Evolutionary conservation across 1,284 basidiomycete genomes (phyloP).

Genomic region (Apiotrichum domesticum): DNA sequence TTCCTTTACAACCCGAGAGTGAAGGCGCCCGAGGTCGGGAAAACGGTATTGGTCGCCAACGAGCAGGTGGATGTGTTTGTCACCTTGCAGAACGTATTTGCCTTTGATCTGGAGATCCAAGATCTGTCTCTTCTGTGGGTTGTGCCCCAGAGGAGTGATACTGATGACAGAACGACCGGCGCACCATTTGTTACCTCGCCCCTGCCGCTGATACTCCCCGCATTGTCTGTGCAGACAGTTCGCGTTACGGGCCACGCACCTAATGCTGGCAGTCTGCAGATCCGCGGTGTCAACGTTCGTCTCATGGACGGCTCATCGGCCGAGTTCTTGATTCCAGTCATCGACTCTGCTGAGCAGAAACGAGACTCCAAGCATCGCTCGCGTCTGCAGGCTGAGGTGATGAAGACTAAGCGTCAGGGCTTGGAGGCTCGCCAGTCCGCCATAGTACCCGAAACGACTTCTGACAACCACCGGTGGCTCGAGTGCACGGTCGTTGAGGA

Average conservation of each 20-base stretch:
- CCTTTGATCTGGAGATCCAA: constrained; percentile 81
- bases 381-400: constrained; percentile 51
- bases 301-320: constrained; percentile 65
- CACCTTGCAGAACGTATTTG: constrained; percentile 81
- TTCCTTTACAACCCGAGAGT: constrained; percentile 81
- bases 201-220: constrained; percentile 59
- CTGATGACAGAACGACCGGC: constrained; percentile 64
- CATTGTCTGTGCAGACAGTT: constrained; percentile 67
- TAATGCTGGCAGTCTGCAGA: constrained; percentile 59
- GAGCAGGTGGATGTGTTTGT: constrained; percentile 76
- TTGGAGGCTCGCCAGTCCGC: constrained; percentile 27
- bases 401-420: constrained; percentile 32
- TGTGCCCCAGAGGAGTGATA: not conserved
- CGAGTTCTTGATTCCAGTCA: constrained; percentile 70
- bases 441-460: not conserved
- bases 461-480: constrained; percentile 26
- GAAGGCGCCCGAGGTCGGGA: constrained; percentile 52
- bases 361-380: constrained; percentile 50
- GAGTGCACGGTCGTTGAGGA: constrained; percentile 62
- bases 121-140: constrained; percentile 70
- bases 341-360: constrained; percentile 61
- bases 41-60: constrained; percentile 69
- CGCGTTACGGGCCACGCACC: constrained; percentile 64
- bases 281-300: constrained; percentile 73
- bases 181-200: constrained; percentile 64